Base-by-base conservation (phyloP, 2,329 filamentous ascomycete species). In the Colletotrichum camelliae region DNA sequence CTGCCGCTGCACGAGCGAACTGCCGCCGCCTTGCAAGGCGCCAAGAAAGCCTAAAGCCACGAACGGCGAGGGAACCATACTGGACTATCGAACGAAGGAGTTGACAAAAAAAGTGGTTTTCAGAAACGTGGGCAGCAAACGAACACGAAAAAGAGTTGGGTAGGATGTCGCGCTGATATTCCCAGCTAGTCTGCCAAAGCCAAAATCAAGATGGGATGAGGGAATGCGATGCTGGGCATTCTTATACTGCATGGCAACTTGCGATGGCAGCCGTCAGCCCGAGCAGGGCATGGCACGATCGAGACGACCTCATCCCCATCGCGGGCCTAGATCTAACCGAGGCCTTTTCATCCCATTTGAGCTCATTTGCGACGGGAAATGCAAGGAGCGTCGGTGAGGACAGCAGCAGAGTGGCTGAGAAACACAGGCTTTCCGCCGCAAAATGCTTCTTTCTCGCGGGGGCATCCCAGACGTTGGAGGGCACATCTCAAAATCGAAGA, bases 1-100 rank as follows among this genome's bases (percentile, higher is more conserved):
- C 60, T 74, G 74, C 21, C 74, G 65, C 15, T 58, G 21, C 12
- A 55, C 29, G 3, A 74, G 12, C 16, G 57, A 24, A 43, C 55
- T 58, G 61, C 35, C 15, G 24, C 18, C 27, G 52, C 60, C 65
- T 58, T 70, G 70, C 29, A 74, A 21, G 24, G 71, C 71, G 60
- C 65, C 70, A 12, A 70, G 52, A 15, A 76, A 76, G 16, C 65
- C 65, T 31, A 76, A 29, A n/a, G 71, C 74, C 58, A 57, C 52
- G 31, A 70, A 43, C 9, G 74, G 74, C 13, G 74, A 76, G 33
- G 71, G 60, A 18, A 74, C 71, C 74, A 76, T 62, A 6, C 67
- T 18, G 43, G 13, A 21, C n/a, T 52, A 21, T 52, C n/a, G 43
- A 52, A 52, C 10, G 43, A 52, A 52, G 43, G 43, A 52, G 4